Percentiles rank a stretch among this genome's conserved stretches.
Conservation (phyloP, 306 rosid species). For the Oxytropis ochrocephala region DNA sequence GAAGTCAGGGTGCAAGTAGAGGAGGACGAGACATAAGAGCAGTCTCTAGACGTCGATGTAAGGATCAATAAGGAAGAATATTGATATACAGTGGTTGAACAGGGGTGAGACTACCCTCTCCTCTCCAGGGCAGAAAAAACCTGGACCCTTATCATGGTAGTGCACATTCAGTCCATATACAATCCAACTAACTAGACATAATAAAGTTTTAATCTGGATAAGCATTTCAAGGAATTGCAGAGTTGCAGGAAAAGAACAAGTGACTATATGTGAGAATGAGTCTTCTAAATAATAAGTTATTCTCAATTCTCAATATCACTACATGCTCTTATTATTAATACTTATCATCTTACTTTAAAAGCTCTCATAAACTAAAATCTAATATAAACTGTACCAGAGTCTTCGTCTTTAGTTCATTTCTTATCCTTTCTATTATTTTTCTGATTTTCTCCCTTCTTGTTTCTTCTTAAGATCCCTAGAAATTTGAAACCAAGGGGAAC, state of each 20-base stretch:
- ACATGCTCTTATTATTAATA: background rate
- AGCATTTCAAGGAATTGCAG: background rate
- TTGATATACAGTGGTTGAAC: too few species aligned
- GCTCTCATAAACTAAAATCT: background rate
- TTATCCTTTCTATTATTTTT: background rate
- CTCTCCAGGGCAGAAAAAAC: too few species aligned
- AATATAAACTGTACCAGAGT: background rate
- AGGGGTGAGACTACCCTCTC: too few species aligned
- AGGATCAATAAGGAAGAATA: background rate
- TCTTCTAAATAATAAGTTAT: background rate
- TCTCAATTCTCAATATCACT: background rate
- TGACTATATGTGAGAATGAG: background rate
- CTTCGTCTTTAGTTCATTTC: background rate
- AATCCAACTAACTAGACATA: background rate
- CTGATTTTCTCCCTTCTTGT: background rate
- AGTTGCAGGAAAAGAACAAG: background rate
- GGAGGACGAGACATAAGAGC: too few species aligned
- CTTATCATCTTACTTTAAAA: background rate
- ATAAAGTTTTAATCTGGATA: background rate
- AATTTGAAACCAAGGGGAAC: background rate
- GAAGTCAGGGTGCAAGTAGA: too few species aligned
- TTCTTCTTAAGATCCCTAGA: background rate
- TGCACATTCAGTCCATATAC: background rate
- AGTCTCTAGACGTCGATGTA: too few species aligned
- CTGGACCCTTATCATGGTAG: background rate